phyloP scores from a whole-genome alignment of 805 yeast species.

The Saccharomycopsis javanensis region DNA sequence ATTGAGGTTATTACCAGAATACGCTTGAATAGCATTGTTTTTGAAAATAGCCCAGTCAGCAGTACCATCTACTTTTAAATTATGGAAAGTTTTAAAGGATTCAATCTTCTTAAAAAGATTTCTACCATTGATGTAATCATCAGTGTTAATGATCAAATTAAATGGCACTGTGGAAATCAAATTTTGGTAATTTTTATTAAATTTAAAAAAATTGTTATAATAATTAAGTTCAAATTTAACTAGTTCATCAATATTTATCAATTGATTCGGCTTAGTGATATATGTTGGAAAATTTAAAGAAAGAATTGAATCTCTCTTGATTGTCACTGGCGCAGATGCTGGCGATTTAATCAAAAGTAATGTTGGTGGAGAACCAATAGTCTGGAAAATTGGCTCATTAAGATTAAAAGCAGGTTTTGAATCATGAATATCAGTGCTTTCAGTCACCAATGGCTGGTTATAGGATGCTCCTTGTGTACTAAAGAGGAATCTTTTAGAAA shows the following conservation, averaged over 20 bases:
- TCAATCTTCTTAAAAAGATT: conserved; percentile 17
- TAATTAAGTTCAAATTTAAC: conserved; percentile 22
- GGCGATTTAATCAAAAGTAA: conserved; percentile 43
- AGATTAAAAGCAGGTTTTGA: not conserved
- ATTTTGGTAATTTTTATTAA: conserved; percentile 32
- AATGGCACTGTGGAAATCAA: conserved; percentile 40
- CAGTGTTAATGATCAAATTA: conserved; percentile 16
- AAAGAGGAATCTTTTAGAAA: not conserved
- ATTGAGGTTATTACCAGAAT: conserved; percentile 42
- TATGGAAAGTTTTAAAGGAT: conserved; percentile 32
- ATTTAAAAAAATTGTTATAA: conserved; percentile 27
- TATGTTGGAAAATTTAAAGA: conserved; percentile 30
- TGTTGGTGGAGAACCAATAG: conserved; percentile 41
- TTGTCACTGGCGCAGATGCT: conserved; percentile 46
- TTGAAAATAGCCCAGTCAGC: conserved; percentile 54
- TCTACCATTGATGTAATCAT: conserved; percentile 34
- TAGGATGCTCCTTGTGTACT: not conserved
- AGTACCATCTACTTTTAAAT: conserved; percentile 44
- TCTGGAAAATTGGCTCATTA: conserved; percentile 28
- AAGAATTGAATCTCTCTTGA: conserved; percentile 41
- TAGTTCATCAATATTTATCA: conserved; percentile 22
- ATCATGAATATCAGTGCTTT: no score
- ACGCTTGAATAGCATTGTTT: conserved; percentile 38
- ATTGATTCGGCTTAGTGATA: conserved; percentile 3
- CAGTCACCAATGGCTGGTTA: no score